Evolutionary conservation across 495 filamentous ascomycete species (phyloP), one percentile per base, ranked within the genome.

Genomic region (Margaritispora aquatica): DNA sequence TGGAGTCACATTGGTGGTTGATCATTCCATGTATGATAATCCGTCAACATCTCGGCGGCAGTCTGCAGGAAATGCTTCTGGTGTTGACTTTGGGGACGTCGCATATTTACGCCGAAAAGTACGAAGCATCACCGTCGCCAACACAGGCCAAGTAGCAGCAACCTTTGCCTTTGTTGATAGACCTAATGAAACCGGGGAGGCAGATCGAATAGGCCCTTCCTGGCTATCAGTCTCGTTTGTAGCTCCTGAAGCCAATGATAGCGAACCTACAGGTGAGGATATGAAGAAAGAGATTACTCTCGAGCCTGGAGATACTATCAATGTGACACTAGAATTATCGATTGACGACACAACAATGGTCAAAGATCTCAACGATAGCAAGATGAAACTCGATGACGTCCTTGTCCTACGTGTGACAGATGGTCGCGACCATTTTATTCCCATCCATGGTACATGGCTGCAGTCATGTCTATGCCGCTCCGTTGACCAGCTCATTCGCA

Each of bases 381-480:
- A 77, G 20, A 65, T 75, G 3, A 76, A 76, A 8, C 75, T 97
- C 1, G 91, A 96, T 58, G 92, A 97, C 65, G 86, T 97, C 9
- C 75, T 97, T 23, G 84, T 99, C 4, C 80, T 99, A n/a, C 86
- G 92, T 10, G 89, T 97, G 9, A 79, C 82, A 9, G 82, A 85
- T 50, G 94, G 94, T 1, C 80, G 90, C 51, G 94, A 99, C 61
- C 88, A 97, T 69, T 99, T 99, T 69, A 81, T 99, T 50, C 85
- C 92, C 1, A 76, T 95, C 8, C 80, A 77, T 2, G 93, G 84
- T 0, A 71, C 75, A 0, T 99, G 94, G 94, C 71, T 85, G 2
- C 89, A 85, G 22, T 91, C 88, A 0, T 88, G 84, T 62, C 92
- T 97, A 55, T 91, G 90, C 0, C 84, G 88, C 51, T 88, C 88